Percentiles rank a stretch among this genome's conserved stretches.
These are phyloP conservation scores for Backusella tuberculispora DNA, from an alignment of 192 early-diverging fungal genomes.

Conservation along the genomic window DNA sequence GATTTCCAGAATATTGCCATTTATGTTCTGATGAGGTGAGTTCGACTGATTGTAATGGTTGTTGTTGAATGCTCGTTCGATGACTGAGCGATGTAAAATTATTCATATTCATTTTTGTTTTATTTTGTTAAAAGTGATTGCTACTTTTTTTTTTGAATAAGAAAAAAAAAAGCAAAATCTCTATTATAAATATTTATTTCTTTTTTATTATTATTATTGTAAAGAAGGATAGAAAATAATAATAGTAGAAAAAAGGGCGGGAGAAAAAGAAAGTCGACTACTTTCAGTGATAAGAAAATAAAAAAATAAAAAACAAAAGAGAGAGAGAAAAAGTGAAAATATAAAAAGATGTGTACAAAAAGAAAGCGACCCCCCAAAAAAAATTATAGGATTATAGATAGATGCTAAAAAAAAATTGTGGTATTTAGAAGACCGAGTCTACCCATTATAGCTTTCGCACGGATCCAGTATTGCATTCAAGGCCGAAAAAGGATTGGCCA, in stretches of 20 bases:
- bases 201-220: not conserved
- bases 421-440: not conserved
- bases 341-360: not conserved
- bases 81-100: slow-evolving; percentile 12
- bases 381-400: not conserved
- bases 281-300: not conserved
- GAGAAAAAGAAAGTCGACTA: not conserved
- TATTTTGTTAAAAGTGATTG: too few species aligned
- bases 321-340: not conserved
- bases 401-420: not conserved
- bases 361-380: not conserved
- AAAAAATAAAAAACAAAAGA: slow-evolving; percentile 11
- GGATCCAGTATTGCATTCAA: not conserved
- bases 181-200: not conserved
- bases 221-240: not conserved
- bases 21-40: not conserved
- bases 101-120: slow-evolving; percentile 3
- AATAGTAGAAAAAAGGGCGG: not conserved
- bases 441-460: slow-evolving; percentile 8
- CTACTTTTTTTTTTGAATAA: not conserved
- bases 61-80: not conserved
- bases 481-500: not conserved
- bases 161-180: not conserved
- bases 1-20: slow-evolving; percentile 21
- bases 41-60: not conserved